phyloP scores from a whole-genome alignment of 805 yeast species.

The Kodamaea laetipori region DNA sequence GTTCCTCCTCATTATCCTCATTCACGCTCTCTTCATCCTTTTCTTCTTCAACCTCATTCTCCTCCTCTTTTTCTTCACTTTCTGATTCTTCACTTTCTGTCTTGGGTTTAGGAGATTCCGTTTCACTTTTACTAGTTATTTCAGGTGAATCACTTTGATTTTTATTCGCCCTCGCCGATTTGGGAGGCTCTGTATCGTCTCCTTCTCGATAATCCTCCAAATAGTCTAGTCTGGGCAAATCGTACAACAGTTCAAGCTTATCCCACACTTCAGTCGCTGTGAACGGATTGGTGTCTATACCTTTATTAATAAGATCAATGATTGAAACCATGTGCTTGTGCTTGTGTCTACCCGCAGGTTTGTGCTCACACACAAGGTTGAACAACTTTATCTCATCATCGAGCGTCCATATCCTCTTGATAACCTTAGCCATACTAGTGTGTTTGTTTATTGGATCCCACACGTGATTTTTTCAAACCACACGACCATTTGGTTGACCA shows the following conservation, averaged over 20 bases:
- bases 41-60: neutral
- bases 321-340: constrained; percentile 46
- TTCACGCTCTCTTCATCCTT: neutral
- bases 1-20: constrained; percentile 3
- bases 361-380: constrained; percentile 60
- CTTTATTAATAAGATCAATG: constrained; percentile 40
- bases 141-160: neutral
- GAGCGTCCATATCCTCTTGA: constrained; percentile 48
- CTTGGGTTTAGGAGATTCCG: neutral
- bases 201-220: constrained; percentile 41
- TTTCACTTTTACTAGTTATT: neutral
- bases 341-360: constrained; percentile 63
- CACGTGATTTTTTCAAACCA: constrained; percentile 52
- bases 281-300: constrained; percentile 27
- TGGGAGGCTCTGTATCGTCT: constrained; percentile 2
- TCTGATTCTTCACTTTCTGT: neutral
- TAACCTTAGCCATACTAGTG: neutral
- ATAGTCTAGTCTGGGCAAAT: constrained; percentile 58
- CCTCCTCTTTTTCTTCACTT: neutral
- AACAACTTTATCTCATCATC: constrained; percentile 66
- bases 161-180: neutral
- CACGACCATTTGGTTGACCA: constrained; percentile 49
- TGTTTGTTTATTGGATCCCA: neutral
- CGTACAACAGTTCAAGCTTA: constrained; percentile 54
- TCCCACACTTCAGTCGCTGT: constrained; percentile 58